Conservation (phyloP, 148 eudicot species). For the Vaccinium darrowii region DNA sequence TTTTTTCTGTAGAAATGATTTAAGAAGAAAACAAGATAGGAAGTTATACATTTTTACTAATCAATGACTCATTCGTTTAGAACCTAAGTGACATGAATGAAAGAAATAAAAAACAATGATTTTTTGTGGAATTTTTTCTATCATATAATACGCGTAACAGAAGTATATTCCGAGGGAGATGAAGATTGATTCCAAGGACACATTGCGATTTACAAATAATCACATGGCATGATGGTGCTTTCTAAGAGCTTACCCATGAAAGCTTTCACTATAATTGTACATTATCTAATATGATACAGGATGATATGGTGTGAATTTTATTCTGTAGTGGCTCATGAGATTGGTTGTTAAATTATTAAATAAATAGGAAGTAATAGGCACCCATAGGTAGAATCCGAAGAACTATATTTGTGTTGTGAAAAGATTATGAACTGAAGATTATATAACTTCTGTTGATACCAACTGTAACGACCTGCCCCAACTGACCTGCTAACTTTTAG, state of each 20-base stretch:
- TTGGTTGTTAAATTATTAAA: background rate
- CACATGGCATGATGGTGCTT: background rate
- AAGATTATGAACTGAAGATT: background rate
- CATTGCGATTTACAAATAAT: background rate
- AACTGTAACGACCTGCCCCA: background rate
- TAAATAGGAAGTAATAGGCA: background rate
- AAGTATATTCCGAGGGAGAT: background rate
- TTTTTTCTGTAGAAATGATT: background rate
- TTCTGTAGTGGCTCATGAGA: background rate
- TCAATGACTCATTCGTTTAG: background rate
- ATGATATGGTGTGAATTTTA: background rate
- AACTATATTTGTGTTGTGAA: background rate
- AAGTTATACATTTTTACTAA: background rate
- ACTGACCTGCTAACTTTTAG: no score
- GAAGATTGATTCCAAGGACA: background rate
- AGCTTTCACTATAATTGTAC: background rate
- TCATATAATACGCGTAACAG: background rate
- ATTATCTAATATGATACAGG: background rate
- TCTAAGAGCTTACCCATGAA: background rate
- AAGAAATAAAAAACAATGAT: background rate
- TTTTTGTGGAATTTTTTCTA: background rate
- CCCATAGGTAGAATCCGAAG: background rate
- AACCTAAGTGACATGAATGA: background rate
- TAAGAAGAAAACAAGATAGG: background rate
- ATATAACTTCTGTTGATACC: background rate